phyloP scores from a whole-genome alignment of 2,329 filamentous ascomycete genomes.

The Arthrocladium fulminans region DNA sequence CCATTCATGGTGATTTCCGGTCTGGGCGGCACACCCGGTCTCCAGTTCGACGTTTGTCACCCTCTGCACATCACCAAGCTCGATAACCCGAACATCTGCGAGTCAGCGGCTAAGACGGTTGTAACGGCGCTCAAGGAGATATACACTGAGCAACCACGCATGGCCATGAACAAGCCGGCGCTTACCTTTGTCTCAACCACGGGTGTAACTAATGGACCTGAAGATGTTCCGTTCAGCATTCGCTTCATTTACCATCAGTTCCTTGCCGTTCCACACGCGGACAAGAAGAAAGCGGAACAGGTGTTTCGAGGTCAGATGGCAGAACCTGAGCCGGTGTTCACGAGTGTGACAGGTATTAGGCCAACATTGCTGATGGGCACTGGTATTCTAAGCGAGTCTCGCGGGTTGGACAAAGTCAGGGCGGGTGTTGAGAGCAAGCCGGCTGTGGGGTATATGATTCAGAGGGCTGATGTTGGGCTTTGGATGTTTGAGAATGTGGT shows the following conservation, averaged over 20 bases:
- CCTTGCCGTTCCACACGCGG: constrained; percentile 26
- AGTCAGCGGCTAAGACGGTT: constrained; percentile 26
- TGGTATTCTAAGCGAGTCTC: constrained; percentile 14
- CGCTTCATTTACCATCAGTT: constrained; percentile 28
- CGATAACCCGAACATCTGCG: constrained; percentile 30
- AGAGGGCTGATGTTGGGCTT: constrained; percentile 29
- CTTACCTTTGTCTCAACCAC: constrained; percentile 29
- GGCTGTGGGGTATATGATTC: constrained; percentile 29
- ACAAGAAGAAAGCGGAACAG: constrained; percentile 33
- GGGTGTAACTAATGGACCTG: constrained; percentile 23
- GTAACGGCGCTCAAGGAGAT: constrained; percentile 22
- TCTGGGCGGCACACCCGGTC: constrained; percentile 31
- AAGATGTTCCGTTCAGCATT: constrained; percentile 26
- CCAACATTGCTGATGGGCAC: constrained; percentile 28
- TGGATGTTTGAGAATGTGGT: constrained; percentile 29
- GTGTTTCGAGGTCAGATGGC: constrained; percentile 24
- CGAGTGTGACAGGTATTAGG: constrained; percentile 26
- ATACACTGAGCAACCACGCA: constrained; percentile 12
- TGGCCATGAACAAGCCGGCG: constrained; percentile 16
- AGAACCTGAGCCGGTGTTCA: constrained; percentile 25
- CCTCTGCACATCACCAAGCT: constrained; percentile 25
- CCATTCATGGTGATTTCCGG: constrained; percentile 40
- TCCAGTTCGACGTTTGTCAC: constrained; percentile 21
- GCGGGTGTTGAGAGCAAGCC: constrained; percentile 24
- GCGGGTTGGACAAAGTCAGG: constrained; percentile 24